Evolutionary conservation across 352 stramenopile genomes (phyloP).

Genomic region (Peronospora farinosa): DNA sequence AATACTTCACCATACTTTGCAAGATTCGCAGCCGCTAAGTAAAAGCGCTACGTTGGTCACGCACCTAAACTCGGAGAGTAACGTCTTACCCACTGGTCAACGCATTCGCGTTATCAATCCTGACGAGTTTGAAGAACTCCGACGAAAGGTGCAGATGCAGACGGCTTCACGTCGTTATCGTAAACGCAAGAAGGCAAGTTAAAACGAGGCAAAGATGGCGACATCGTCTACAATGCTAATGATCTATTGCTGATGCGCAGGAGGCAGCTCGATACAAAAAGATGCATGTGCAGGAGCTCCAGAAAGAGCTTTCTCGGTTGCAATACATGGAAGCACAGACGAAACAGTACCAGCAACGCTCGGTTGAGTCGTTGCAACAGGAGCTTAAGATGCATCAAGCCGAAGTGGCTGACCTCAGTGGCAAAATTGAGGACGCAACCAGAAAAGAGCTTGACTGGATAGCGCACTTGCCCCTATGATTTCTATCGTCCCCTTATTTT

Average conservation of each 20-base stretch:
- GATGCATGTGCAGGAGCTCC: slow-evolving; percentile 13
- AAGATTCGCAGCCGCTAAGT: neutral
- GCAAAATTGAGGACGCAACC: slow-evolving; percentile 13
- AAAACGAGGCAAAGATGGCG: neutral
- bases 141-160: slow-evolving; percentile 32
- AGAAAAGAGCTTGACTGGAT: slow-evolving; percentile 24
- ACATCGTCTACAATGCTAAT: neutral
- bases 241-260: slow-evolving; percentile 1
- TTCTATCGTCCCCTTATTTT: too few relatives aligned
- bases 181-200: slow-evolving; percentile 31
- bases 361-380: slow-evolving; percentile 17
- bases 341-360: slow-evolving; percentile 18
- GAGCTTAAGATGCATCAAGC: slow-evolving; percentile 17
- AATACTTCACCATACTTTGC: neutral
- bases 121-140: slow-evolving; percentile 22
- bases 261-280: slow-evolving; percentile 20
- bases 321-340: slow-evolving; percentile 14
- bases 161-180: slow-evolving; percentile 29
- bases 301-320: slow-evolving; percentile 18
- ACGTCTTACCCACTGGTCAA: slow-evolving; percentile 15
- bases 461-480: neutral
- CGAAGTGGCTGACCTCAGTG: slow-evolving; percentile 7
- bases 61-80: neutral
- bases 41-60: too few relatives aligned
- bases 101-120: slow-evolving; percentile 17